Base-by-base conservation (phyloP, 345 rosid genomes). In the Eutrema yunnanense region DNA sequence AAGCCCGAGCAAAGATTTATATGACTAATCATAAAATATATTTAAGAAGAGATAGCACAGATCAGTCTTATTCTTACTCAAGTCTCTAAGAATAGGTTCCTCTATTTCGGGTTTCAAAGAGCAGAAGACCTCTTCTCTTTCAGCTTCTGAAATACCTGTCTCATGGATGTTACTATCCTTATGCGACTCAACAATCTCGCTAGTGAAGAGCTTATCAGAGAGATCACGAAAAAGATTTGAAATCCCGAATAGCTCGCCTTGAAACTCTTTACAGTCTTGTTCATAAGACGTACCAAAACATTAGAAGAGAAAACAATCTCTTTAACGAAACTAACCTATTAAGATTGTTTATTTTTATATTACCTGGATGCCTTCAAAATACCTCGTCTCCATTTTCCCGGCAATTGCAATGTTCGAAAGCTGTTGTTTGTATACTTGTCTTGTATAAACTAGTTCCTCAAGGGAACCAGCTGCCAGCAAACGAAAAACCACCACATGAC, bases 341-440 rank as follows among this genome's bases (percentile, higher is more conserved):
- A 34, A 36, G 42, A 9, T 3, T 13, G 2, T 36, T 43, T 37
- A 5, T 6, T 4, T 36, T 62, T 36, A 54, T 22, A 27, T 54
- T 72, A 89, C 97, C 96, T 92, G 98, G 52, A 95, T 96, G 8
- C 99, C 97, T 85, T 92, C 97, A 72, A 92, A 95, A 76, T 89
- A 92, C 63, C 96, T 83, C 36, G 86, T 86, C 80, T 95, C 98
- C 89, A 89, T 88, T 80, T 95, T 95, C 49, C 99, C 99, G 0
- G 96, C 75, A 54, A 95, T 87, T n/a, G 96, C 99, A 61, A 95
- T 95, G 79, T 92, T 95, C 6, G 97, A 89, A 42, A 92, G 83
- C 86, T 95, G 99, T 72, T 95, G 98, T 65, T 94, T 94, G 82
- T 94, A 94, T 56, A 95, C 87, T 74, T 95, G 96, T 73, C 99